Conservation (phyloP, 108 stramenopile genomes). For the Hondaea fermentalgiana region DNA sequence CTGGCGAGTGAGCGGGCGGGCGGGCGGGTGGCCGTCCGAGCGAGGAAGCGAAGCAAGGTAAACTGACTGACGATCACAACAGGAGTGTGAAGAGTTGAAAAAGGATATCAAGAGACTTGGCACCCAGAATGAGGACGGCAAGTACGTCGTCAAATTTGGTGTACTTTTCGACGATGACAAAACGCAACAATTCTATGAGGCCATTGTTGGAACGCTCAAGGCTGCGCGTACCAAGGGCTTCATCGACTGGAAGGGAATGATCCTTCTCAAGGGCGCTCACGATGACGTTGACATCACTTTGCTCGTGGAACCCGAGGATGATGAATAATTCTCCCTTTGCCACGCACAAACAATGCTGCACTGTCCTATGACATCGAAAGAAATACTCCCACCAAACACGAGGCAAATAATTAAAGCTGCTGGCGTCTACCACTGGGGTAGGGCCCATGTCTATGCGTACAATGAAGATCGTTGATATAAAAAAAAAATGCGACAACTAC, state of each 20-base stretch:
- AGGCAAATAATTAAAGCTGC: too few species aligned
- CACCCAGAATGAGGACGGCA: neutral
- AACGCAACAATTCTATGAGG: constrained; percentile 68
- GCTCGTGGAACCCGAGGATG: constrained; percentile 36
- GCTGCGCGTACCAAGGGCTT: constrained; percentile 67
- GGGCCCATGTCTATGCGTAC: too few species aligned
- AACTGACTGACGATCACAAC: neutral
- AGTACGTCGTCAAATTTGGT: constrained; percentile 54
- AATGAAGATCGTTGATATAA: too few species aligned
- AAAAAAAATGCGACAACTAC: too few species aligned
- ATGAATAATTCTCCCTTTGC: neutral
- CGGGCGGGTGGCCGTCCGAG: neutral
- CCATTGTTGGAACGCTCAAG: constrained; percentile 72
- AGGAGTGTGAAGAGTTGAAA: constrained; percentile 9
- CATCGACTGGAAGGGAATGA: constrained; percentile 68
- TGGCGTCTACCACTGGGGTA: too few species aligned
- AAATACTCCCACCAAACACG: too few species aligned
- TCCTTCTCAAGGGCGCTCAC: constrained; percentile 69
- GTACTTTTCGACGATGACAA: constrained; percentile 69
- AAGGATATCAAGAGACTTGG: constrained; percentile 8
- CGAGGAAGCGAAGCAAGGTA: neutral
- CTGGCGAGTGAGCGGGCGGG: too few species aligned
- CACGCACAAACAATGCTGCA: neutral
- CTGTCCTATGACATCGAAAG: too few species aligned
- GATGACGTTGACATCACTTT: constrained; percentile 65